A percentile compares a stretch with the other conserved stretches of the same genome.
phyloP scores from a whole-genome alignment of 1,284 basidiomycete genomes.

The Entoloma clypeatum region DNA sequence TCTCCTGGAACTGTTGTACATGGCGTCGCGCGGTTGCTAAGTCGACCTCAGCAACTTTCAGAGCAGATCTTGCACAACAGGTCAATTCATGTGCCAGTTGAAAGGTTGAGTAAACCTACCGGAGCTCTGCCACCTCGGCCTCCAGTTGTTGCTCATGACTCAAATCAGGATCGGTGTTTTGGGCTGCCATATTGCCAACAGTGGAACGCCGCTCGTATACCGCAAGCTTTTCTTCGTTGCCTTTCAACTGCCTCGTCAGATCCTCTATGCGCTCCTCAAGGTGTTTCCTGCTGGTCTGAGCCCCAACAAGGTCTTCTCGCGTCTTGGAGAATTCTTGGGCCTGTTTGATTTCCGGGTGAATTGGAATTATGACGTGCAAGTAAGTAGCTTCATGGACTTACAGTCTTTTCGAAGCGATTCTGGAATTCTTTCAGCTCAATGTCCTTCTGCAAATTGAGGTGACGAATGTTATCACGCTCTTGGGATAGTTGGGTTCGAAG shows the following conservation, averaged over 20 bases:
- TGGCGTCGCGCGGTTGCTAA: slow-evolving; percentile 66
- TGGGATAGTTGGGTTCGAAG: slow-evolving; percentile 70
- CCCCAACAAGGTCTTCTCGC: slow-evolving; percentile 69
- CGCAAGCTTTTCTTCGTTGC: slow-evolving; percentile 78
- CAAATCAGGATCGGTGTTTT: slow-evolving; percentile 41
- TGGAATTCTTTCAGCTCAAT: slow-evolving; percentile 79
- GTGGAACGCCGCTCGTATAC: slow-evolving; percentile 77
- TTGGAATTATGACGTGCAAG: not conserved
- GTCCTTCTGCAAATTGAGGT: slow-evolving; percentile 73
- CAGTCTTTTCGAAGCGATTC: slow-evolving; percentile 66
- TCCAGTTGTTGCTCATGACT: slow-evolving; percentile 78
- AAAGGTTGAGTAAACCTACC: slow-evolving; percentile 41
- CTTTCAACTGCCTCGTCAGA: slow-evolving; percentile 66
- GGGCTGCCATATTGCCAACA: slow-evolving; percentile 28
- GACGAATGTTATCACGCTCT: slow-evolving; percentile 77
- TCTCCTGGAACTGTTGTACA: slow-evolving; percentile 80
- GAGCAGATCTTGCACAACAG: slow-evolving; percentile 47
- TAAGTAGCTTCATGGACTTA: slow-evolving; percentile 34
- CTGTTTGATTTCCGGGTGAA: slow-evolving; percentile 41
- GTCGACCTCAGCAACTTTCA: slow-evolving; percentile 76
- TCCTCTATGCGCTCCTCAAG: slow-evolving; percentile 76
- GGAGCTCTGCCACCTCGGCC: slow-evolving; percentile 79
- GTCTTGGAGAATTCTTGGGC: slow-evolving; percentile 63
- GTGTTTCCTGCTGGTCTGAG: slow-evolving; percentile 79
- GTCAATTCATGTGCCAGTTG: not conserved